Percentiles rank a stretch among this genome's conserved stretches.
Evolutionary conservation across 208 protist species (phyloP).

Genomic region (Borovskyia barvae): DNA sequence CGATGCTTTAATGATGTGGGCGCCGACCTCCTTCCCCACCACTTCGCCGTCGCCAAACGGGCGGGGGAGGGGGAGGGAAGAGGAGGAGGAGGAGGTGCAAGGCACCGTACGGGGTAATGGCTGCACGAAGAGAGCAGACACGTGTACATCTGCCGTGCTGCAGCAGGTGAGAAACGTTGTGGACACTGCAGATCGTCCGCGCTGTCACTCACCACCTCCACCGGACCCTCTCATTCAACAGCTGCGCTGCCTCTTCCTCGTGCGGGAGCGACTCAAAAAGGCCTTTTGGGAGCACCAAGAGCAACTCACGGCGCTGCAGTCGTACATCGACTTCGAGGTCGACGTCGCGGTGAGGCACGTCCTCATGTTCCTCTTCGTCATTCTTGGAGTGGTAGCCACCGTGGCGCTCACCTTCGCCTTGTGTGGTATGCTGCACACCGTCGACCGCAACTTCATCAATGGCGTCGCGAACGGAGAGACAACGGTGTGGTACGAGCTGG

Average conservation of each 20-base stretch:
- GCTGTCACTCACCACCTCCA: neutral
- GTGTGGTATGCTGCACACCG: slow-evolving; percentile 46
- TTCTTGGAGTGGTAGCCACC: slow-evolving; percentile 38
- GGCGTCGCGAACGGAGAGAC: slow-evolving; percentile 18
- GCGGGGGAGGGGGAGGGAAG: too few relatives aligned
- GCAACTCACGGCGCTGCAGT: slow-evolving; percentile 41
- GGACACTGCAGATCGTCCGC: too few relatives aligned
- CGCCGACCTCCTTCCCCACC: too few relatives aligned
- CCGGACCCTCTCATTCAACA: slow-evolving; percentile 19
- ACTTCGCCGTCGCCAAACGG: too few relatives aligned
- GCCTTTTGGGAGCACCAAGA: slow-evolving; percentile 40
- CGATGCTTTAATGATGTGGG: too few relatives aligned
- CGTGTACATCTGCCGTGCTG: too few relatives aligned
- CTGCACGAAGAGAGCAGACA: too few relatives aligned
- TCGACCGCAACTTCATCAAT: slow-evolving; percentile 35
- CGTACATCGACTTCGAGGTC: slow-evolving; percentile 58
- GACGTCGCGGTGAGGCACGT: slow-evolving; percentile 32
- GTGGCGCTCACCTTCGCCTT: slow-evolving; percentile 45
- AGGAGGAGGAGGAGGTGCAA: too few relatives aligned
- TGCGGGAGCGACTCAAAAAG: slow-evolving; percentile 44
- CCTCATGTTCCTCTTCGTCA: slow-evolving; percentile 48
- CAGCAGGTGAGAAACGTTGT: too few relatives aligned
- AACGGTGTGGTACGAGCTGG: slow-evolving; percentile 31
- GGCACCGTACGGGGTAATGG: too few relatives aligned
- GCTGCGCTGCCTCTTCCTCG: slow-evolving; percentile 46